Base-by-base conservation (phyloP, 2,329 filamentous ascomycete genomes). In the Thelonectria rubi region DNA sequence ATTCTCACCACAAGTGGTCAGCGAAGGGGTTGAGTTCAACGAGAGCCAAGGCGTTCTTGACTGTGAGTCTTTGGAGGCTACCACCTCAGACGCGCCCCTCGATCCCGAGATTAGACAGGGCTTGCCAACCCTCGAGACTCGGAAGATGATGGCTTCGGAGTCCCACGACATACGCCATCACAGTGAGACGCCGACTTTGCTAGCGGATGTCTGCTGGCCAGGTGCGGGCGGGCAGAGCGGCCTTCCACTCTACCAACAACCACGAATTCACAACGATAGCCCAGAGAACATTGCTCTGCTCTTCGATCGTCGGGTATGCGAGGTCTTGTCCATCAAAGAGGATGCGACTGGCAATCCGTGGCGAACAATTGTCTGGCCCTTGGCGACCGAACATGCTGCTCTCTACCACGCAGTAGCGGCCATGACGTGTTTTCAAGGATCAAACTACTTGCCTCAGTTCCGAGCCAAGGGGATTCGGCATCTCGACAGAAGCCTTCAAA, bases 351-450 rank as follows among this genome's bases (percentile, higher is more conserved):
- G 57, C 9, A 65, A 65, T 17, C 63, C 63, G 1, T 65, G 63
- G 63, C 56, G 63, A 5, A 65, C 43, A 18, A 56, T 65, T 9
- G 63, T 65, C 11, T 65, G 63, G 63, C 63, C 63, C 5, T 20
- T 65, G 14, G 63, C 63, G 6, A 56, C 56, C 20, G 59, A 65
- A 24, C 55, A 65, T 15, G 24, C 52, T 10, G 60, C 63, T 4
- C 60, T 65, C 2, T 65, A 65, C 26, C 63, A 65, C 46, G 63
- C 63, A 10, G 45, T 65, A 11, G 63, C 63, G 14, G 63, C 63
- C n/a, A 65, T 65, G 63, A 65, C 63, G 11, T 65, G 60, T 34
- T 65, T 65, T 17, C 51, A 65, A 3, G 62, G 55, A 2, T 55
- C 52, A 7, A 63, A 63, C 21, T 39, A 43, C n/a, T 18, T 59